Evolutionary conservation across 2,329 filamentous ascomycete species (phyloP), one percentile per base, ranked within the genome.

Genomic region (Epichloe glyceriae): DNA sequence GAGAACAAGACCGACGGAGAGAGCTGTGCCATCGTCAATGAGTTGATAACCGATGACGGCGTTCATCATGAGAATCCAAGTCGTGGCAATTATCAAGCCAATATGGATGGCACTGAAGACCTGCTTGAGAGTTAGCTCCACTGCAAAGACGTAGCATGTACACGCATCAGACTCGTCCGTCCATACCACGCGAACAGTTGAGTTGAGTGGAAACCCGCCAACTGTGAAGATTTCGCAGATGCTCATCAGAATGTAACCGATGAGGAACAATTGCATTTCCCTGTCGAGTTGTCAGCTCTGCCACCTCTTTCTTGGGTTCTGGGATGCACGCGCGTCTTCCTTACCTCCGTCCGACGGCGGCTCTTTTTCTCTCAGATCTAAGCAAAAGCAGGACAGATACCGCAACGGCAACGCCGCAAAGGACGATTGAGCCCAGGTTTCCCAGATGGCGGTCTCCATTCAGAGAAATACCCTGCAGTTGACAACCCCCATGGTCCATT

Each of bases 191-290:
- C 89, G 82, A 52, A 87, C 85, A 47, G 70, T 79, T 49, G 75
- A 70, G 57, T 79, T 72, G 19, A 96, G 70, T 3, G 91, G 89
- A 61, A 98, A 91, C 33, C 84, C 86, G 58, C 93, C 93, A 37
- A 97, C 82, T 0, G 89, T 90, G 70, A 98, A 96, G 62, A 98
- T 95, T 67, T 97, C 93, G 70, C 90, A 96, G 61, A 98, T 86
- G 60, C 86, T 82, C 54, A 97, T 82, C 52, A 97, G 69, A 52
- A 95, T 85, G 66, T 88, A 98, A 47, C 86, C 84, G 41, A 87
- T 55, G 47, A 98, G 79, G 70, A 98, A 97, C 35, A 96, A 62
- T 75, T 98, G 93, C 80, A 98, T 97, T 69, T 98, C 93, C 67
- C 93, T 95, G 62, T 51, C 15, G 20, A n/a, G 12, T 7, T 40